Percentiles rank a stretch among this genome's conserved stretches.
Conservation (phyloP, 495 filamentous ascomycete genomes). For the Pseudoneurospora amorphoporcata region DNA sequence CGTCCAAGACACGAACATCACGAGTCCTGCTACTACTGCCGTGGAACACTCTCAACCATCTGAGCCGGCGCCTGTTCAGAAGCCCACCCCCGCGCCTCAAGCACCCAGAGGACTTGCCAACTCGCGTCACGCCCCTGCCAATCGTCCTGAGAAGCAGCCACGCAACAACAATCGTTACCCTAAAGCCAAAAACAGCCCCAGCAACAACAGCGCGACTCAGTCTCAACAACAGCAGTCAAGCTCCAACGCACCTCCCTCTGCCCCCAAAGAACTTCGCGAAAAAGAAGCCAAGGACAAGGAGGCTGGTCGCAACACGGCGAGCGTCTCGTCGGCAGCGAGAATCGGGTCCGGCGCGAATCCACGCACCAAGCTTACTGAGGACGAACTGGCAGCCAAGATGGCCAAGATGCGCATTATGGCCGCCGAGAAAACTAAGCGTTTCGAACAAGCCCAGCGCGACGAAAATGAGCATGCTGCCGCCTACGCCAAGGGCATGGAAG, state of each 20-base stretch:
- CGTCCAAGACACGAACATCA: not conserved
- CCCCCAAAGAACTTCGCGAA: slow-evolving; percentile 2
- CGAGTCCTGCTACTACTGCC: slow-evolving; percentile 12
- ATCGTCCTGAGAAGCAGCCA: slow-evolving; percentile 11
- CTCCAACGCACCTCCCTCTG: not conserved
- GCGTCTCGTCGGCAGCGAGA: slow-evolving; percentile 22
- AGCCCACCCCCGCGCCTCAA: not conserved
- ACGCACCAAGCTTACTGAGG: slow-evolving; percentile 42
- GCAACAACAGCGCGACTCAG: slow-evolving; percentile 2
- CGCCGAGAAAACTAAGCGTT: slow-evolving; percentile 37
- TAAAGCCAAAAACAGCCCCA: not conserved
- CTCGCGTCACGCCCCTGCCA: slow-evolving; percentile 27
- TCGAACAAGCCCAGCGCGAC: slow-evolving; percentile 41
- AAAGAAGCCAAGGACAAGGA: not conserved
- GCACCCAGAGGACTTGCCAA: slow-evolving; percentile 22
- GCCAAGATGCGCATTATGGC: slow-evolving; percentile 38
- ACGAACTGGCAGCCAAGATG: slow-evolving; percentile 42
- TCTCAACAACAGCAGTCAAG: not conserved
- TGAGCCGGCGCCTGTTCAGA: not conserved
- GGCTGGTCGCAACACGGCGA: slow-evolving; percentile 18
- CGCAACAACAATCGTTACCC: slow-evolving; percentile 5
- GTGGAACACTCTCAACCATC: not conserved
- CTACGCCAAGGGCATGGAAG: slow-evolving; percentile 41
- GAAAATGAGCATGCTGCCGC: slow-evolving; percentile 39
- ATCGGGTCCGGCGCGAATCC: slow-evolving; percentile 37